Conservation (phyloP, 2,329 filamentous ascomycete species). For the Periconia digitata region DNA sequence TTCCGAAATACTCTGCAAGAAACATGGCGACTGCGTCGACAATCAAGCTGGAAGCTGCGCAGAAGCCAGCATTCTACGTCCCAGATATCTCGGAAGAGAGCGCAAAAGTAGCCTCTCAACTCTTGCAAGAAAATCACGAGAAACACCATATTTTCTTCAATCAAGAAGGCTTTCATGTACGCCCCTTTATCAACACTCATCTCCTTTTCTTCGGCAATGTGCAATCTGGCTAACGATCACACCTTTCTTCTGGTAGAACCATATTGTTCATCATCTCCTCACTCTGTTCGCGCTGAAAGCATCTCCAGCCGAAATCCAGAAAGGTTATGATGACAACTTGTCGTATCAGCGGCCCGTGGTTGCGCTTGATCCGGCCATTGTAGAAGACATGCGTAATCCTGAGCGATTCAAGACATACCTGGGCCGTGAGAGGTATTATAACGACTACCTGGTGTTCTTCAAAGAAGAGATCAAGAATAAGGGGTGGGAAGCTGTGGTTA, state of each 20-base stretch:
- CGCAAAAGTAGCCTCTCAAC: constrained; percentile 63
- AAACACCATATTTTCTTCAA: constrained; percentile 84
- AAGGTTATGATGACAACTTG: constrained; percentile 65
- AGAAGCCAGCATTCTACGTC: constrained; percentile 51
- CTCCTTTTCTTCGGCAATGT: background rate
- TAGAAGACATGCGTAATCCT: constrained; percentile 61
- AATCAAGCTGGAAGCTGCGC: constrained; percentile 46
- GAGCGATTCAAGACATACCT: constrained; percentile 60
- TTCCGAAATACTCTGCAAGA: background rate
- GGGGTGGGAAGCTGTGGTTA: constrained; percentile 63
- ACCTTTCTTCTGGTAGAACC: constrained; percentile 58
- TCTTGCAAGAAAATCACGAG: constrained; percentile 76
- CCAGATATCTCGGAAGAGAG: constrained; percentile 56
- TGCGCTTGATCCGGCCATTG: constrained; percentile 51
- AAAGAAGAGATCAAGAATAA: constrained; percentile 67
- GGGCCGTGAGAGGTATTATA: constrained; percentile 66
- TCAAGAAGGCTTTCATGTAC: constrained; percentile 67
- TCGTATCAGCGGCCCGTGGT: constrained; percentile 64
- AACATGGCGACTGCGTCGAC: constrained; percentile 37
- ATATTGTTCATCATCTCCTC: constrained; percentile 77
- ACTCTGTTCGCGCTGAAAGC: constrained; percentile 77
- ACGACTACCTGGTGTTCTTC: constrained; percentile 77
- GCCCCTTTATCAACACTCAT: background rate
- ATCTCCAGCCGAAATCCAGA: constrained; percentile 58
- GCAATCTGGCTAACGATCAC: background rate